Evolutionary conservation across 2,329 filamentous ascomycete genomes (phyloP).

Genomic region (Penicillium fuscoglaucum): DNA sequence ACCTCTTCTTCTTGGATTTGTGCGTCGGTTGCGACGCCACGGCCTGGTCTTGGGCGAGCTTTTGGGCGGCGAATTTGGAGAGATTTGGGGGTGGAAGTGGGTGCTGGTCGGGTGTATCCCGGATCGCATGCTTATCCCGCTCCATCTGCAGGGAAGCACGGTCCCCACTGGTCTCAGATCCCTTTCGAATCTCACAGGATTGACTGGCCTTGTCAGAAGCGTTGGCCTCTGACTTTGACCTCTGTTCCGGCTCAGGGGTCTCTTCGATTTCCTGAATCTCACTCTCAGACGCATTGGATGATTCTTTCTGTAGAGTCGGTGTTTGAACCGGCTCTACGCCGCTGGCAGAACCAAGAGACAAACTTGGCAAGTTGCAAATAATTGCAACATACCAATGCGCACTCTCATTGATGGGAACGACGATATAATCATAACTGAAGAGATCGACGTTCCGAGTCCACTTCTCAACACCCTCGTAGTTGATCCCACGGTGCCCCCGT

Average conservation of each 20-base stretch:
- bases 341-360: slow-evolving; percentile 42
- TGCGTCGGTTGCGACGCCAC: slow-evolving; percentile 7
- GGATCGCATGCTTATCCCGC: slow-evolving; percentile 16
- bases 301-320: slow-evolving; percentile 11
- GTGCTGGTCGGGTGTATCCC: slow-evolving; percentile 32
- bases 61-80: slow-evolving; percentile 12
- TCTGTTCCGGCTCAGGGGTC: slow-evolving; percentile 24
- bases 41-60: slow-evolving; percentile 7
- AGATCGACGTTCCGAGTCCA: slow-evolving; percentile 89
- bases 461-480: slow-evolving; percentile 78
- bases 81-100: slow-evolving; percentile 18
- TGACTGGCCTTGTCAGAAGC: background rate
- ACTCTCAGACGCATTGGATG: slow-evolving; percentile 13
- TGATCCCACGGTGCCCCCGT: slow-evolving; percentile 60
- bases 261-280: slow-evolving; percentile 32
- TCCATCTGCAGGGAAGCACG: slow-evolving; percentile 30
- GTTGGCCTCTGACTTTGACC: background rate
- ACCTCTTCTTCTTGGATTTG: slow-evolving; percentile 31
- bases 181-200: slow-evolving; percentile 9
- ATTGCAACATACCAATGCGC: slow-evolving; percentile 94
- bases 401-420: slow-evolving; percentile 87
- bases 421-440: slow-evolving; percentile 81
- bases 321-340: slow-evolving; percentile 6
- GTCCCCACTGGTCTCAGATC: slow-evolving; percentile 26
- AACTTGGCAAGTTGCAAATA: slow-evolving; percentile 79